Conservation (phyloP, 1,284 basidiomycete species). For the Ustilago hordei region DNA sequence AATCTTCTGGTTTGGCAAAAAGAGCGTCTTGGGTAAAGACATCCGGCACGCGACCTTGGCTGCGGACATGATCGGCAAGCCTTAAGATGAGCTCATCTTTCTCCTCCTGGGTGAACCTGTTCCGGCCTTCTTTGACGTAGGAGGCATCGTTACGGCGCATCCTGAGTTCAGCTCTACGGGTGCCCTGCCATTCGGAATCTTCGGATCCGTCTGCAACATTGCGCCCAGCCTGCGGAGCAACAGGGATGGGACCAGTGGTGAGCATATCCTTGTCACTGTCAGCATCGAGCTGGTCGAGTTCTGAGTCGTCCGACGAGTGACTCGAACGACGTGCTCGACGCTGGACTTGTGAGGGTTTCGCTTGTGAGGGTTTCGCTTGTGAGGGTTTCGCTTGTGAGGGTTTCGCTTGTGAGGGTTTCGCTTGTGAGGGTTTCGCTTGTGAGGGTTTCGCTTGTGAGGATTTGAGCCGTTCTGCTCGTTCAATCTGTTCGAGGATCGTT, state of each 20-base stretch:
- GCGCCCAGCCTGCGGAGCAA: not conserved
- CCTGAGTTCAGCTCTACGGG: constrained; percentile 14
- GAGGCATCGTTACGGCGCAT: constrained; percentile 9
- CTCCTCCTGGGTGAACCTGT: constrained; percentile 24
- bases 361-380: constrained; percentile 3
- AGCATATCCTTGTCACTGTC: constrained; percentile 14
- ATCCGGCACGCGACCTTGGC: constrained; percentile 7
- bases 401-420: constrained; percentile 3
- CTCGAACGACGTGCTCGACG: constrained; percentile 6
- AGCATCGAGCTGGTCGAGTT: constrained; percentile 22
- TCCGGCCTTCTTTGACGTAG: not conserved
- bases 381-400: constrained; percentile 16
- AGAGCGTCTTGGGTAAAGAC: constrained; percentile 14
- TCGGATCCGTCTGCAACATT: constrained; percentile 4
- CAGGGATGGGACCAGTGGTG: not conserved
- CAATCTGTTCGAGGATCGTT: constrained; percentile 13
- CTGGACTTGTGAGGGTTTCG: not conserved
- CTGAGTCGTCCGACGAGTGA: constrained; percentile 18
- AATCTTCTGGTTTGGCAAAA: constrained; percentile 20
- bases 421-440: constrained; percentile 4
- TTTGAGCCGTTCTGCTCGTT: not conserved
- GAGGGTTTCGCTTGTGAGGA: constrained; percentile 14
- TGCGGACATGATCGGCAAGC: constrained; percentile 13
- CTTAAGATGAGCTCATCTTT: constrained; percentile 12
- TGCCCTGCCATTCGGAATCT: constrained; percentile 36